Conservation (phyloP, 2,329 filamentous ascomycete species). For the Aspergillus persii region DNA sequence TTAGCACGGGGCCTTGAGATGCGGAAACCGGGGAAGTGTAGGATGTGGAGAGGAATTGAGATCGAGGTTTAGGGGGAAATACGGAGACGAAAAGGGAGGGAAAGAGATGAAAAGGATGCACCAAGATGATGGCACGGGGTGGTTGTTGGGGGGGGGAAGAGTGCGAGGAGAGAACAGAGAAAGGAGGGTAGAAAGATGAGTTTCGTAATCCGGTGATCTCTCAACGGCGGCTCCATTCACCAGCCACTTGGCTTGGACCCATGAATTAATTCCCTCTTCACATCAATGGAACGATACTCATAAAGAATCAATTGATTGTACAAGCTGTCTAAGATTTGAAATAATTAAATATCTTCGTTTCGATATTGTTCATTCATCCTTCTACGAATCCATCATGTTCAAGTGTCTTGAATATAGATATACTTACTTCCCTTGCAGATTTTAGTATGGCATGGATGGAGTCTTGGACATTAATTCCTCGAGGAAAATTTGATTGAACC, state of each 20-base stretch:
- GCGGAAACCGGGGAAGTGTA: background rate
- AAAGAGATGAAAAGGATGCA: background rate
- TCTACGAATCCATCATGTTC: too few relatives aligned
- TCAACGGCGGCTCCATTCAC: background rate
- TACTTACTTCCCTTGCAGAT: too few relatives aligned
- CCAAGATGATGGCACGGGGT: background rate
- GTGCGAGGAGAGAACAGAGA: conserved; percentile 7
- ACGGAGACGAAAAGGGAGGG: background rate
- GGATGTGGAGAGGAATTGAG: background rate
- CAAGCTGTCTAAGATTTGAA: too few relatives aligned
- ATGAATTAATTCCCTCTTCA: background rate
- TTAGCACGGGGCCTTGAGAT: background rate
- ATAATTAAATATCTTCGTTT: too few relatives aligned
- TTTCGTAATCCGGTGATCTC: conserved; percentile 4
- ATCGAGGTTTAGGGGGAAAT: background rate
- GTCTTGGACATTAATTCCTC: too few relatives aligned
- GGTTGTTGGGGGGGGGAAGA: background rate
- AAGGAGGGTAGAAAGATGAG: conserved; percentile 7
- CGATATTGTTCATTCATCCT: too few relatives aligned
- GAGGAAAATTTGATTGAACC: too few relatives aligned
- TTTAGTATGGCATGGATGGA: too few relatives aligned
- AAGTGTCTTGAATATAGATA: too few relatives aligned
- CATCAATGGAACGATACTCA: background rate
- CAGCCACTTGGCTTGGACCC: background rate
- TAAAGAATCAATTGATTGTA: too few relatives aligned